A percentile compares a stretch with the other conserved stretches of the same genome.
These are phyloP conservation scores for Phaeosphaeriaceae sp. DNA, from an alignment of 2,329 filamentous ascomycete genomes.

Conservation along the genomic window DNA sequence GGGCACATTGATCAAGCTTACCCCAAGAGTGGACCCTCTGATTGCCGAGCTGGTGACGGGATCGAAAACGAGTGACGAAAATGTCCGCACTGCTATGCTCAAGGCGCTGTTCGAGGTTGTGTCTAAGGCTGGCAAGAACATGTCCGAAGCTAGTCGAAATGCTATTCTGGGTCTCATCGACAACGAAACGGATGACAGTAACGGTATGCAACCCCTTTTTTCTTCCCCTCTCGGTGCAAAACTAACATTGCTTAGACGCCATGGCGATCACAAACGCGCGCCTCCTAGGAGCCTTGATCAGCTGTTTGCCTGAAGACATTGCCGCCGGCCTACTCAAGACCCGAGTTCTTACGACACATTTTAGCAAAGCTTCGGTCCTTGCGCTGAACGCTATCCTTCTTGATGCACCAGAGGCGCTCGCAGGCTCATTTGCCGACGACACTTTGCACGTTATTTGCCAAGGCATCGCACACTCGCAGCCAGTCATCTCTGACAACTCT, in stretches of 20 bases:
- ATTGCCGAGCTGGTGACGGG: slow-evolving; percentile 94
- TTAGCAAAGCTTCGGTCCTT: slow-evolving; percentile 80
- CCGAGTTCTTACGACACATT: slow-evolving; percentile 78
- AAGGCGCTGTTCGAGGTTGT: slow-evolving; percentile 96
- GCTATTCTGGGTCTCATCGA: slow-evolving; percentile 92
- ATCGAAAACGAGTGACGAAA: slow-evolving; percentile 84
- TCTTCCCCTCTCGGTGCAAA: not conserved
- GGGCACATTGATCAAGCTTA: slow-evolving; percentile 93
- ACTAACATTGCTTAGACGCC: slow-evolving; percentile 52
- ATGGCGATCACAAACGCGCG: slow-evolving; percentile 92
- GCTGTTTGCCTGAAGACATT: slow-evolving; percentile 78
- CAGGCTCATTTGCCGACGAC: slow-evolving; percentile 74
- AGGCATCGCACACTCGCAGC: slow-evolving; percentile 74
- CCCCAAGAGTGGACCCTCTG: slow-evolving; percentile 91
- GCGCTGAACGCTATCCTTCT: slow-evolving; percentile 87
- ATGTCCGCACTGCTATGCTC: slow-evolving; percentile 94
- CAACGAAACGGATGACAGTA: slow-evolving; percentile 76
- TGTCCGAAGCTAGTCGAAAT: slow-evolving; percentile 87
- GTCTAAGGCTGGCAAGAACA: slow-evolving; percentile 90
- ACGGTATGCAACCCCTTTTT: slow-evolving; percentile 57
- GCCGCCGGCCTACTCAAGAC: slow-evolving; percentile 68
- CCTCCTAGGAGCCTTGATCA: slow-evolving; percentile 86
- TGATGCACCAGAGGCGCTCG: slow-evolving; percentile 76
- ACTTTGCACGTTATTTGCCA: slow-evolving; percentile 78
- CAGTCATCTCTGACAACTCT: slow-evolving; percentile 86